Base-by-base conservation (phyloP, 2,329 filamentous ascomycete genomes). In the Beauveria scarabaeidicola region DNA sequence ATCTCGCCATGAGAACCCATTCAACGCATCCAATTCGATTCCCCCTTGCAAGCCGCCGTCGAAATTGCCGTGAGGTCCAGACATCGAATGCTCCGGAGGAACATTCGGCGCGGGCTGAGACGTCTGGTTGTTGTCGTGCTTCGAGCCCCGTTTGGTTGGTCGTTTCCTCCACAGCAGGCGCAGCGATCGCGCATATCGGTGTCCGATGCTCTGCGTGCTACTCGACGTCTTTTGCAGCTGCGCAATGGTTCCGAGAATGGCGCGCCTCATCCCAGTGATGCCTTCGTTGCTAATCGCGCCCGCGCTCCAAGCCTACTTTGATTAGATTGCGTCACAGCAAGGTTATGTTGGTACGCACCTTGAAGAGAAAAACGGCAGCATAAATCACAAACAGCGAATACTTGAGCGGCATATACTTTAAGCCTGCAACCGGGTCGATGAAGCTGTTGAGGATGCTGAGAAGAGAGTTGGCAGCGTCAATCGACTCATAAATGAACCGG, bases 351-450 rank as follows among this genome's bases (percentile, higher is more conserved):
- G 27, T 10, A 36, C 61, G 38, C 67, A 81, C 81, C 72, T 87
- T 87, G 73, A 86, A 87, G 5, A 87, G 68, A 63, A 87, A 87
- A 2, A 86, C 83, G 1, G 84, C 83, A 0, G 81, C 82, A 67
- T 87, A 86, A 25, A 86, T 86, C 2, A 75, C 78, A 61, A 78
- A 87, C 32, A 87, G 72, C 62, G 85, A 87, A 65, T 83, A 87
- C 32, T 83, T 76, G 9, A 86, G 72, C 1, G 84, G 84, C 82
- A 87, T 85, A 62, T 82, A 86, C 61, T 83, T 80, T 17, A 87
- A 74, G 48, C 81, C 79, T 17, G 77, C 78, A 54, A 80, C 77
- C 0, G 84, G 82, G 59, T 86, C 80, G 32, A 86, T 78, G 62
- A 78, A 80, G 59, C 80, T 80, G 65, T 83, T 85, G 21, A 87